Evolutionary conservation across 1,139 yeast genomes (phyloP), one percentile per base, ranked within the genome.

Genomic region (Debaryomyces singareniensis): DNA sequence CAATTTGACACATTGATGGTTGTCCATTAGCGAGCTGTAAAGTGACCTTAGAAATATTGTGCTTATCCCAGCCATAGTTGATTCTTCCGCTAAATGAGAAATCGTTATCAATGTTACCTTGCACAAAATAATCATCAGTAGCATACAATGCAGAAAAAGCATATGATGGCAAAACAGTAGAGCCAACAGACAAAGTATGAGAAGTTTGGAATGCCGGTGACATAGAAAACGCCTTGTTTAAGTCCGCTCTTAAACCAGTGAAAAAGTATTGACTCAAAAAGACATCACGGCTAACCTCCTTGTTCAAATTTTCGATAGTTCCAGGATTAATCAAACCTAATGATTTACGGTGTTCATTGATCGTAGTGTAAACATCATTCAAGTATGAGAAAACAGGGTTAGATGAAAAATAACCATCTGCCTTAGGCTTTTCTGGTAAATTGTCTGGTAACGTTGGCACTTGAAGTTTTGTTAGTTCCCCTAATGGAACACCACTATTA

Each of bases 151-250:
- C 93, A 35, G 89, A 78, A 57, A 91, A 84, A 23, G 96, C 93
- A 57, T 91, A 91, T 39, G 94, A 81, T 34, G 97, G 96, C 60
- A 86, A 71, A 33, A 79, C 78, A 38, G 78, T 78, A 34, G 95
- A 83, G 26, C 98, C 98, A 46, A 85, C 67, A 30, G 95, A 74
- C 55, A 93, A 83, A 35, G 96, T 82, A 59, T 93, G 98, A 39
- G 96, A 83, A 37, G 95, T 84, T 70, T 93, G 98, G 81, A 93
- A 91, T 36, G 89, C 94, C 36, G 98, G 97, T 58, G 80, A 78
- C 74, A 89, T 73, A 43, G 84, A 68, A 53, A 93, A 86, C 15
- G 91, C 87, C 71, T 91, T 91, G 67, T 86, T 85, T 50, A 91
- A 75, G 58, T 91, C 98, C 35, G 98, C 98, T 58, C 96, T 82